Base-by-base conservation (phyloP, 106 monocot species). In the Allium fistulosum region DNA sequence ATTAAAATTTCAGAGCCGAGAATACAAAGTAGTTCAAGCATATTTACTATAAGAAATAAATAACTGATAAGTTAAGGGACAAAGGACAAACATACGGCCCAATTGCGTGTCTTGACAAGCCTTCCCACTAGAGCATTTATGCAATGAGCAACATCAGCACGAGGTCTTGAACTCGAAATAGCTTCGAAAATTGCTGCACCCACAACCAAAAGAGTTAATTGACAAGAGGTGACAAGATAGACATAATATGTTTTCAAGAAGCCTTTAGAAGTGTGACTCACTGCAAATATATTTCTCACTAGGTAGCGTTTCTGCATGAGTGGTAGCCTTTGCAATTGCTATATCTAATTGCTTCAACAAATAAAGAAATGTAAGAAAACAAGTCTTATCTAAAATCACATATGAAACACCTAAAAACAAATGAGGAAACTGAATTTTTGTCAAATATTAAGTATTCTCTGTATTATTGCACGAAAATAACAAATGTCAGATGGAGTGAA, bases 291-390 rank as follows among this genome's bases (percentile, higher is more conserved):
- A 76, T 50, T 83, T 83, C 79, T 83, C 83, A 49, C 79, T 83
- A 53, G 79, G 69, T 60, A 83, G 26, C 18, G 59, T 58, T 67
- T 83, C 83, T 7, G 73, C 72, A 79, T 83, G 83, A 58, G 76
- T 83, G 52, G 83, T 83, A 16, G 83, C 83, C 65, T 83, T 83
- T 60, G 79, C 76, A 48, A 83, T 83, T 15, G 83, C 83, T 60
- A 83, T 68, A 73, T 83, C 83, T 58, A 83, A 66, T 56, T 76
- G 76, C 83, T 83, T 58, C 17, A 6, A 46, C 17, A 69, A 75
- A 18, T 8, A 71, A 71, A 60, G 49, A 26, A 71, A 49, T 12
- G n/a, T 57, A 7, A 4, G 49, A 15, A 15, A 55, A 12, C 15
- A 55, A 37, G 37, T 37, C 37, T 4, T 37, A 2, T 37, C 1